phyloP scores from a whole-genome alignment of 2,329 filamentous ascomycete genomes.

The Rhytidhysteron rufulum region DNA sequence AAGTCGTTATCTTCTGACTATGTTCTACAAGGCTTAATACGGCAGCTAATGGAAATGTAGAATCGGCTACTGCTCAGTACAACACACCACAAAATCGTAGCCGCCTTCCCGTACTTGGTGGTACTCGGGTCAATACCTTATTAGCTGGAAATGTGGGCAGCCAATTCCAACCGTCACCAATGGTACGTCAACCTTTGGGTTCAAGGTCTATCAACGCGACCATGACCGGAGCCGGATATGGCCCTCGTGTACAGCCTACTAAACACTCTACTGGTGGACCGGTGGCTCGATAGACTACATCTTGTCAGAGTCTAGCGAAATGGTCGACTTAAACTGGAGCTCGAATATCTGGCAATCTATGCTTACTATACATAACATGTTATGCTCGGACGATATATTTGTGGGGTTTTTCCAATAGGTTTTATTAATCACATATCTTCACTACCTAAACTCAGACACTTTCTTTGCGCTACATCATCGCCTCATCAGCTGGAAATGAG shows the following conservation, averaged over 20 bases:
- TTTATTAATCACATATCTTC: background rate
- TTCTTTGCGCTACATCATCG: too few species aligned
- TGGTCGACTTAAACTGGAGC: too few species aligned
- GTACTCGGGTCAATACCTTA: slow-evolving; percentile 20
- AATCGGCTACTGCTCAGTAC: too few species aligned
- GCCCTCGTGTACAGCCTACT: slow-evolving; percentile 24
- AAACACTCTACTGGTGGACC: slow-evolving; percentile 16
- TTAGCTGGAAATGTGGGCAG: slow-evolving; percentile 13
- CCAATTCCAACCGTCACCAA: slow-evolving; percentile 27
- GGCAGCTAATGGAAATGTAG: too few species aligned
- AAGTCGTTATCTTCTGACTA: slow-evolving; percentile 6
- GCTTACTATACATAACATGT: background rate
- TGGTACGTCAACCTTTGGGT: slow-evolving; percentile 26
- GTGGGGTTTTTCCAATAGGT: too few species aligned
- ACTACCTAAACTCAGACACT: background rate
- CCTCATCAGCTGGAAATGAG: too few species aligned
- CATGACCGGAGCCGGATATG: slow-evolving; percentile 25
- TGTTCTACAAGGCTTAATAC: too few species aligned
- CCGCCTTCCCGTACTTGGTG: slow-evolving; percentile 24
- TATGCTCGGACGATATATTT: background rate
- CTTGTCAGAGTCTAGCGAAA: background rate
- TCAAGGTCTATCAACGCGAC: slow-evolving; percentile 14
- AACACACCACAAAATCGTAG: slow-evolving; percentile 23
- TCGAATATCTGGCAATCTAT: too few species aligned
- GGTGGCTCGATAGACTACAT: slow-evolving; percentile 8